Base-by-base conservation (phyloP, 257 asterid genomes). In the Solanum verrucosum region DNA sequence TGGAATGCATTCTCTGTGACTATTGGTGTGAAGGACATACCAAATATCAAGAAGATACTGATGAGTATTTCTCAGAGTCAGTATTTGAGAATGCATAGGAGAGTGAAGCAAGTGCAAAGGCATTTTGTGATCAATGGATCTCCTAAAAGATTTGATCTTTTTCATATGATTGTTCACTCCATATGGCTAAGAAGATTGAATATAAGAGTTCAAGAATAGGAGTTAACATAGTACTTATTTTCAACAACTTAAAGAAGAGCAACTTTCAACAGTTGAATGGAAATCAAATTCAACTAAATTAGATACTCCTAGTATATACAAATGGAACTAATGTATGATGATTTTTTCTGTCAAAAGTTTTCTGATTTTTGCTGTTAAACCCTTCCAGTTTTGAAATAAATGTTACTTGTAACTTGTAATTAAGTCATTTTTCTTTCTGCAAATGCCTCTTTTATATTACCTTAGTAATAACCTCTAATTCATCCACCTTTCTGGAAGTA, bases 131-230 rank as follows among this genome's bases (percentile, higher is more conserved):
- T 94, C 7, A 94, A 94, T 87, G 87, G 92, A 75, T 92, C 94
- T 89, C 95, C 98, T 10, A 89, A 91, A 90, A 91, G 98, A 59
- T 95, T 86, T 83, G 98, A 94, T 31, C 92, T 95, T 9, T 95
- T 94, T 67, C 93, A 92, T 85, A 94, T 94, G 98, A 91, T 93
- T 18, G 65, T 96, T 89, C 98, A 95, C 34, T 96, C 98, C 20
- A 91, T 96, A 46, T 96, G 98, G 98, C 89, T 96, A 42, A 88
- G 98, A 40, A 89, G 98, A 87, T 92, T 96, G 87, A 94, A 96
- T 87, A 87, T 92, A 46, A 93, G 92, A 37, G 88, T 94, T 78
- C 89, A 40, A 11, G 90, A 90, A 29, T 82, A 82, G 70, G 44
- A 82, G 9, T 49, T 46, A 27, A 7, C 35, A 46, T 12, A 52